Conservation (phyloP, 2,329 filamentous ascomycete species). For the Metarhizium brunneum region DNA sequence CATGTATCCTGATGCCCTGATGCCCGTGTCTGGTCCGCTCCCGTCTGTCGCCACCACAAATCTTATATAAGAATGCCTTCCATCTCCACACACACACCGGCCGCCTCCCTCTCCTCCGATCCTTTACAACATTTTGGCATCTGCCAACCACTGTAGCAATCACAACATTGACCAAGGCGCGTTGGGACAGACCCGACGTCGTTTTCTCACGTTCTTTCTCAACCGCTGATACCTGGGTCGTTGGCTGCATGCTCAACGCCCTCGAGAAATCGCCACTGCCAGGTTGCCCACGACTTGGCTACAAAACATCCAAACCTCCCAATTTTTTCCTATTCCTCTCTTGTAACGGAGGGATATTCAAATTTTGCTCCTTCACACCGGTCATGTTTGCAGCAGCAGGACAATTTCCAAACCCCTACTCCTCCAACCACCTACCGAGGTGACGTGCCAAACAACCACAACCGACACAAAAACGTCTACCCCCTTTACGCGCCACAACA, state of each 20-base stretch:
- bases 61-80: slow-evolving; percentile 18
- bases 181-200: slow-evolving; percentile 16
- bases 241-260: slow-evolving; percentile 19
- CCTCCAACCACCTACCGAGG: slow-evolving; percentile 53
- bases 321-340: slow-evolving; percentile 10
- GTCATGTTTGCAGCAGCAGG: slow-evolving; percentile 49
- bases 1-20: neutral
- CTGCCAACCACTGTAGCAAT: slow-evolving; percentile 24
- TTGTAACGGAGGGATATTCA: slow-evolving; percentile 19
- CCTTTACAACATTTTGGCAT: slow-evolving; percentile 25
- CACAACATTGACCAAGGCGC: slow-evolving; percentile 12
- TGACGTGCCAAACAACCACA: slow-evolving; percentile 32
- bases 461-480: too few species aligned
- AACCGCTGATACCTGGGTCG: slow-evolving; percentile 7
- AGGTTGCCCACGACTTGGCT: slow-evolving; percentile 20
- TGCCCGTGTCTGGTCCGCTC: neutral
- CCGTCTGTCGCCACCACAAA: neutral
- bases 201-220: slow-evolving; percentile 14
- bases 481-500: too few species aligned
- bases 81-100: slow-evolving; percentile 17
- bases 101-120: slow-evolving; percentile 10
- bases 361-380: slow-evolving; percentile 21
- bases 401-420: slow-evolving; percentile 44
- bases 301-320: neutral
- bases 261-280: slow-evolving; percentile 16